Percentiles rank a stretch among this genome's conserved stretches.
Conservation (phyloP, 2,329 filamentous ascomycete species). For the Alternaria arbusti region DNA sequence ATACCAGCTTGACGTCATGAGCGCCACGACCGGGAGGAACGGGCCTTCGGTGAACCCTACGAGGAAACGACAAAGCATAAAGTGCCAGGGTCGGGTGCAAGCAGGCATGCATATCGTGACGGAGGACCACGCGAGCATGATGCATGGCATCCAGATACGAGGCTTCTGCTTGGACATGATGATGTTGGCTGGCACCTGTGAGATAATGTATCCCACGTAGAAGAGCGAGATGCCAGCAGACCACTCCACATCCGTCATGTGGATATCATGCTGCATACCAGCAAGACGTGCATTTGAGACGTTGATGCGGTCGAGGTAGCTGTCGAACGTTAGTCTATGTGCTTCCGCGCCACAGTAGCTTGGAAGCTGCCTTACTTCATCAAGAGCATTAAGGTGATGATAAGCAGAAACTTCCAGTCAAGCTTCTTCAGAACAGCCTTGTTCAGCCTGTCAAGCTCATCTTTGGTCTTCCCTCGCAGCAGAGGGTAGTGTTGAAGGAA, state of each 20-base stretch:
- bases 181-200: slow-evolving; percentile 57
- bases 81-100: slow-evolving; percentile 37
- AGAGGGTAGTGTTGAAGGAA: background rate
- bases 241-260: slow-evolving; percentile 43
- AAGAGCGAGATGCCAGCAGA: slow-evolving; percentile 52
- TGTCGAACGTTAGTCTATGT: slow-evolving; percentile 10
- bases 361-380: slow-evolving; percentile 31
- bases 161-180: slow-evolving; percentile 50
- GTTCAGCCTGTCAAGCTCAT: slow-evolving; percentile 30
- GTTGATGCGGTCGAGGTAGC: slow-evolving; percentile 52
- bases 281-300: slow-evolving; percentile 50
- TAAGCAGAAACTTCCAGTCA: slow-evolving; percentile 40
- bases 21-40: slow-evolving; percentile 48
- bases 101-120: slow-evolving; percentile 55
- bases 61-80: slow-evolving; percentile 48
- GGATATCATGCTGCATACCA: slow-evolving; percentile 48
- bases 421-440: slow-evolving; percentile 32
- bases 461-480: slow-evolving; percentile 1
- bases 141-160: slow-evolving; percentile 44
- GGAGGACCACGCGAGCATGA: slow-evolving; percentile 52
- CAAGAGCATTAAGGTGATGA: slow-evolving; percentile 41
- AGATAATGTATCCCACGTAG: slow-evolving; percentile 56
- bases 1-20: slow-evolving; percentile 55
- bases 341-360: background rate
- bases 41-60: slow-evolving; percentile 50